These are phyloP conservation scores for Cryphonectria carpinicola DNA, from an alignment of 2,329 filamentous ascomycete genomes.

Conservation along the genomic window DNA sequence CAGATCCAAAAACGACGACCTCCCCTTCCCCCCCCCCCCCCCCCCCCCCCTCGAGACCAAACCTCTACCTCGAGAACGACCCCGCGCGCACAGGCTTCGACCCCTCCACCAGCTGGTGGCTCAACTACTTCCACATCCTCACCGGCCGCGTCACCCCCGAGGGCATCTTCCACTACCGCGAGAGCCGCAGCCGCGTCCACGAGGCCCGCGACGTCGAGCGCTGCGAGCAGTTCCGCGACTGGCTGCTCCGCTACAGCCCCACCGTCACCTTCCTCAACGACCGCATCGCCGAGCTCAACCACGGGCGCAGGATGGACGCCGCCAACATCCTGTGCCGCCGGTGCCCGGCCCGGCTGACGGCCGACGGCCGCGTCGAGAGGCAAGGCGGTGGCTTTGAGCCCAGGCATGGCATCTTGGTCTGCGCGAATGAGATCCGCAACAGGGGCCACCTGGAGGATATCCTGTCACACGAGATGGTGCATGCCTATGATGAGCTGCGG, in stretches of 20 bases:
- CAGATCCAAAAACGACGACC: slow-evolving; percentile 6
- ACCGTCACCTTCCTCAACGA: slow-evolving; percentile 85
- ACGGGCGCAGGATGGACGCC: slow-evolving; percentile 62
- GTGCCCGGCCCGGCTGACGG: slow-evolving; percentile 65
- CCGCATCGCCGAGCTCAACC: slow-evolving; percentile 79
- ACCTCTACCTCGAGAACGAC: slow-evolving; percentile 57
- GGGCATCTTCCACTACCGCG: slow-evolving; percentile 76
- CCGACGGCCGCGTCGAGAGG: slow-evolving; percentile 64
- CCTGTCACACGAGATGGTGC: slow-evolving; percentile 95
- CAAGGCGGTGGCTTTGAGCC: slow-evolving; percentile 83
- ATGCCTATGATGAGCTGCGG: slow-evolving; percentile 90
- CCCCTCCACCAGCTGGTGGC: slow-evolving; percentile 67
- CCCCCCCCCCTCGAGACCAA: slow-evolving; percentile 21
- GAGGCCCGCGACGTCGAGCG: slow-evolving; percentile 78
- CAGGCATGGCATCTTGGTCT: slow-evolving; percentile 85
- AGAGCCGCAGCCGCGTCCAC: slow-evolving; percentile 73
- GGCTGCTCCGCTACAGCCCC: slow-evolving; percentile 82
- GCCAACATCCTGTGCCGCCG: slow-evolving; percentile 81
- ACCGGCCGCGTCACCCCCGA: slow-evolving; percentile 71
- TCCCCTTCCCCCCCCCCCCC: slow-evolving; percentile 11
- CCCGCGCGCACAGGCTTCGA: slow-evolving; percentile 66
- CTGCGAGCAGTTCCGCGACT: slow-evolving; percentile 83
- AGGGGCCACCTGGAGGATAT: slow-evolving; percentile 88
- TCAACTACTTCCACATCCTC: slow-evolving; percentile 84
- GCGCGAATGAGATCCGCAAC: slow-evolving; percentile 86